Base-by-base conservation (phyloP, 2,329 filamentous ascomycete genomes). In the Hymenoscyphus fructigenus region DNA sequence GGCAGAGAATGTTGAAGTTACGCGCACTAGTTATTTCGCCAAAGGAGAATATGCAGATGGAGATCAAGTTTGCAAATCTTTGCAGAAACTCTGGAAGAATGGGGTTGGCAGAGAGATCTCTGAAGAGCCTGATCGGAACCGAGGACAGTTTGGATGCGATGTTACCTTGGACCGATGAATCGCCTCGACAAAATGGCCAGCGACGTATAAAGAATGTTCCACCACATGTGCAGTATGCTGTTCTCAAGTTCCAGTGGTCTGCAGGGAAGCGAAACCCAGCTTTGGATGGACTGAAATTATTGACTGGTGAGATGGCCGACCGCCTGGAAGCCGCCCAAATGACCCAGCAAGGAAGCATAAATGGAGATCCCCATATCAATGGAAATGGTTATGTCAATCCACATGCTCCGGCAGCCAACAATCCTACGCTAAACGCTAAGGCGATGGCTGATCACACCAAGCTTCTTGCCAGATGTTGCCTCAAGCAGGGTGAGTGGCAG, bases 51-150 rank as follows among this genome's bases (percentile, higher is more conserved):
- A 92, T 96, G 83, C 91, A 96, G 73, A 99, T 99, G 93, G 97
- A 93, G 88, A 98, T 99, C 82, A 99, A 99, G 76, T 99, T 97
- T 76, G 92, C 95, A 73, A 99, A 98, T 73, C 86, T 99, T 5
- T 99, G 96, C 78, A 91, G 96, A 73, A 99, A 99, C 78, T 97
- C 94, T 56, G 91, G 92, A 65, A 90, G 95, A 34, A 93, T 94
- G 84, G 94, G 95, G 10, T 85, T 99, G 59, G 95, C 95, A 0
- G 95, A 99, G 79, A 96, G 97, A 79, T 96, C 93, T 12, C 81
- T 99, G 61, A 93, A 95, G 76, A 92, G 92, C 67, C 83, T 99
- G n/a, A 90, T 97, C 63, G 91, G 89, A 32, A 87, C 84, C 58
- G 87, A 92, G 15, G 83, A 85, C 23, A 82, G 84, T 38, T 81